phyloP scores from a whole-genome alignment of 768 basidiomycete genomes.

The Russula brevipes region DNA sequence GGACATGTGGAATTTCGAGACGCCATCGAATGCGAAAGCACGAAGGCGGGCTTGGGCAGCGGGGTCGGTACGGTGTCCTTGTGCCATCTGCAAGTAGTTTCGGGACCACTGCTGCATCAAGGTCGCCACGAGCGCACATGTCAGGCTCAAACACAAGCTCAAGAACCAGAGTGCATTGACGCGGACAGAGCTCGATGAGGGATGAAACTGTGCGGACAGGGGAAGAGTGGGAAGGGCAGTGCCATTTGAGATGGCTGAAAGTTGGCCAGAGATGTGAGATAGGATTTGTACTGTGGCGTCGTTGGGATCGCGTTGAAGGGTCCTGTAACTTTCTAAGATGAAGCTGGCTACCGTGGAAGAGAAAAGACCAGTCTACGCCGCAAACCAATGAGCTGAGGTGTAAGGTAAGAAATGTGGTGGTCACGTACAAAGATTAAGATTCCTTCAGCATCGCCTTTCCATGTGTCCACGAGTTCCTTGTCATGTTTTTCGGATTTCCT shows the following conservation, averaged over 20 bases:
- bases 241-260: constrained; percentile 1
- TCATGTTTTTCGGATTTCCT: background rate
- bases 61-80: constrained; percentile 5
- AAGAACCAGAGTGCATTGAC: constrained; percentile 21
- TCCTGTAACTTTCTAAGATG: constrained; percentile 14
- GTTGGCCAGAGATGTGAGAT: constrained; percentile 1
- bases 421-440: constrained; percentile 12
- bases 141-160: constrained; percentile 14
- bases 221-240: background rate
- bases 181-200: background rate
- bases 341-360: constrained; percentile 7
- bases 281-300: constrained; percentile 1
- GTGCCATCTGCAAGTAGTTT: constrained; percentile 12
- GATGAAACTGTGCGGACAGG: background rate
- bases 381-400: background rate
- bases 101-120: constrained; percentile 20
- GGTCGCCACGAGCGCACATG: constrained; percentile 19
- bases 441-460: constrained; percentile 6
- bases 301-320: background rate
- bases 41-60: constrained; percentile 10
- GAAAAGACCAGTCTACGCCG: constrained; percentile 2
- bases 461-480: constrained; percentile 4
- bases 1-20: constrained; percentile 13
- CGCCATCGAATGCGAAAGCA: constrained; percentile 13
- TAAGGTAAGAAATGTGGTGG: too few relatives aligned